A percentile compares a stretch with the other conserved stretches of the same genome.
Conservation (phyloP, 805 yeast genomes). For the Hanseniaspora nectarophila region DNA sequence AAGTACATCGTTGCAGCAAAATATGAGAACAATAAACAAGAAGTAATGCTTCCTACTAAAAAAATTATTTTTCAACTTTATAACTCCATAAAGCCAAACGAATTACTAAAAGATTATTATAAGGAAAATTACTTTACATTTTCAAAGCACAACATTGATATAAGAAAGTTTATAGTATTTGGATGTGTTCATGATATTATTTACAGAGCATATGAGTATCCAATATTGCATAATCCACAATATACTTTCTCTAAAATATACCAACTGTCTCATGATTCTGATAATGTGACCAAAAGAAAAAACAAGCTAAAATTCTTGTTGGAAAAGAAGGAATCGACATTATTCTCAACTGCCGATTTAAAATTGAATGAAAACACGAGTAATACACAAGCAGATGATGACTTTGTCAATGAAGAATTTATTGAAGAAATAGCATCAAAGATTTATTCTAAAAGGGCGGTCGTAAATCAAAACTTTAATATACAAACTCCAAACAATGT, state of each 20-base stretch:
- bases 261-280: background rate
- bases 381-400: background rate
- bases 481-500: background rate
- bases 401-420: background rate
- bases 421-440: conserved; percentile 2
- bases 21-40: conserved; percentile 12
- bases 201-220: conserved; percentile 68
- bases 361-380: conserved; percentile 18
- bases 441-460: background rate
- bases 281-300: conserved; percentile 5
- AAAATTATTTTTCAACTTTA: conserved; percentile 62
- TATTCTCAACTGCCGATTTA: conserved; percentile 28
- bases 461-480: background rate
- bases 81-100: conserved; percentile 66
- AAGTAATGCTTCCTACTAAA: conserved; percentile 42
- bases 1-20: conserved; percentile 42
- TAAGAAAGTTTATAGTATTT: conserved; percentile 73
- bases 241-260: background rate
- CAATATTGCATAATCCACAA: conserved; percentile 26
- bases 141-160: conserved; percentile 47
- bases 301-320: conserved; percentile 18
- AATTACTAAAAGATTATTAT: conserved; percentile 72
- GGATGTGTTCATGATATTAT: conserved; percentile 75
- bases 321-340: conserved; percentile 16
- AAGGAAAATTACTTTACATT: conserved; percentile 48